Conservation (phyloP, 1,139 yeast genomes). For the Saccharomycopsis crataegensis region DNA sequence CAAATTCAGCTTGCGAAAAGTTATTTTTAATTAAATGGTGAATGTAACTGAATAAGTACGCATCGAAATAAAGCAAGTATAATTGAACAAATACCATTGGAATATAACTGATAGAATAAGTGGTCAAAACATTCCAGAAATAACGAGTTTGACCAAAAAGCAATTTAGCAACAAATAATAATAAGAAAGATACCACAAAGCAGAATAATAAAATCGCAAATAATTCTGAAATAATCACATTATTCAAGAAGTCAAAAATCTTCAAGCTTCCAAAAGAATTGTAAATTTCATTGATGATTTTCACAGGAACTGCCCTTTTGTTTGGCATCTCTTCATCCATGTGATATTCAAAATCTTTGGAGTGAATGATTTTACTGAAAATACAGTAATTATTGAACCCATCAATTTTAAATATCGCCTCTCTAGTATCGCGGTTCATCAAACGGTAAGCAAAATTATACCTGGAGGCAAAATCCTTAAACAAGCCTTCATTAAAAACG, state of each 20-base stretch:
- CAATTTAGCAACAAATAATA: slow-evolving; percentile 2
- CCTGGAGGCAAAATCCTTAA: slow-evolving; percentile 2
- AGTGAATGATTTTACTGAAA: slow-evolving; percentile 6
- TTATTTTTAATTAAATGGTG: slow-evolving; percentile 4
- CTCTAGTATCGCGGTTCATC: slow-evolving; percentile 3
- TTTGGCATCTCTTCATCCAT: slow-evolving; percentile 2
- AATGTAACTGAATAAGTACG: slow-evolving; percentile 6
- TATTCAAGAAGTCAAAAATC: slow-evolving; percentile 3
- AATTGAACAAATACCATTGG: slow-evolving; percentile 9
- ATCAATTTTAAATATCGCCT: slow-evolving; percentile 1
- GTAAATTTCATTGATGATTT: slow-evolving; percentile 2
- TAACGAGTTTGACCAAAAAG: not conserved
- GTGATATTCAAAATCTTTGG: slow-evolving; percentile 10
- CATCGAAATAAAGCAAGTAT: slow-evolving; percentile 8
- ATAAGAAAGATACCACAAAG: not conserved
- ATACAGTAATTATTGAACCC: slow-evolving; percentile 11
- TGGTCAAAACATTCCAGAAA: slow-evolving; percentile 4
- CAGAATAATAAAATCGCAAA: not conserved
- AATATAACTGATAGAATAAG: slow-evolving; percentile 6
- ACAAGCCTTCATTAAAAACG: slow-evolving; percentile 4
- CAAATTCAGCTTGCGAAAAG: not conserved
- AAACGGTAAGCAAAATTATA: slow-evolving; percentile 3
- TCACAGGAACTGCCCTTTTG: not conserved
- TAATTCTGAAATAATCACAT: slow-evolving; percentile 5
- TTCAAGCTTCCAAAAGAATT: slow-evolving; percentile 5